These are phyloP conservation scores for Sclerotinia minor DNA, from an alignment of 2,329 filamentous ascomycete species.

Conservation along the genomic window DNA sequence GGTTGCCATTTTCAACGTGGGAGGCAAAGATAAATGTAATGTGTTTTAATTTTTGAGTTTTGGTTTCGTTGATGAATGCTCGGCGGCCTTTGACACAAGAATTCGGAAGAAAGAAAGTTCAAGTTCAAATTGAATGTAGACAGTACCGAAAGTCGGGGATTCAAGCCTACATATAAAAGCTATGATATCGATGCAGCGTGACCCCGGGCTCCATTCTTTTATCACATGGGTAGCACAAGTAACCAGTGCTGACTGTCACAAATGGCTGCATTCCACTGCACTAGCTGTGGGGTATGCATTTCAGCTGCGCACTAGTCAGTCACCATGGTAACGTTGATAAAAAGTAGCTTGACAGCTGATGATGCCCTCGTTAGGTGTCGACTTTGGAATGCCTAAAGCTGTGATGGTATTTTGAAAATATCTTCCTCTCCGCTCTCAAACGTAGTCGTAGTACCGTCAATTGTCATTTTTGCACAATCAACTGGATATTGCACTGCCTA, in stretches of 20 bases:
- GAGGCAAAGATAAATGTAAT: not conserved
- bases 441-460: not conserved
- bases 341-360: not conserved
- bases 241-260: not conserved
- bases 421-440: not conserved
- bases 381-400: not conserved
- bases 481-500: too few species aligned
- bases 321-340: not conserved
- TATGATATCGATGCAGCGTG: accelerated
- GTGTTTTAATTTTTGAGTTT: not conserved
- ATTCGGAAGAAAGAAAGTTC: too few species aligned
- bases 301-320: not conserved
- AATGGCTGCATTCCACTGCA: not conserved
- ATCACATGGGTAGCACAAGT: not conserved
- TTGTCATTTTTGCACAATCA: not conserved
- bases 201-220: not conserved
- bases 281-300: not conserved
- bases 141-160: not conserved
- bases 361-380: not conserved
- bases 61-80: not conserved
- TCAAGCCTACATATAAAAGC: not conserved
- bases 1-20: not conserved
- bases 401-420: not conserved
- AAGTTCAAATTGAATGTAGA: not conserved
- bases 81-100: not conserved